Evolutionary conservation across 2,329 filamentous ascomycete genomes (phyloP), one percentile per base, ranked within the genome.

Genomic region (Colletotrichum graminicola): DNA sequence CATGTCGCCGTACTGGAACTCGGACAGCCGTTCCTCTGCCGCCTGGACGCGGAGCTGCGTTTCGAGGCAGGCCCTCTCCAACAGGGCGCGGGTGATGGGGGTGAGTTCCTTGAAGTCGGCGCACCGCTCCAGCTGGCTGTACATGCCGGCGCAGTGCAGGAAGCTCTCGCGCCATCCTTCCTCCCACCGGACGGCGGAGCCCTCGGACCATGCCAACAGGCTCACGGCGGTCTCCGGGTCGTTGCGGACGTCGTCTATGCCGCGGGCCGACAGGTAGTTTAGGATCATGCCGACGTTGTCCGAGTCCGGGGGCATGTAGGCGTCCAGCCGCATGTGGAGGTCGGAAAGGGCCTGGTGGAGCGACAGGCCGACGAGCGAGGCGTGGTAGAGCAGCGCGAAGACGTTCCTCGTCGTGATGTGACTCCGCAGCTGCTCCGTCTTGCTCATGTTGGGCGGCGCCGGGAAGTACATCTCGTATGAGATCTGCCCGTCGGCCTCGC

Each of bases 351-450:
- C 89, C 74, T 92, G 89, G 74, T 86, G 87, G 0, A 93, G 78
- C 5, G 90, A 90, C 1, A 88, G 76, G 0, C 91, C 91, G 2
- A 93, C 90, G 0, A 93, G 83, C 0, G 91, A 90, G 29, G 88
- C 88, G 62, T 89, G 85, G 75, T 89, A 90, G 2, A 93, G 79
- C 43, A 93, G 80, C 0, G 91, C 91, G 75, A 93, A 89, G 55
- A 93, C 87, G 75, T 93, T 93, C 26, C 91, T 87, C 0, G 91
- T 91, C 0, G 91, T 90, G 57, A 93, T 84, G 74, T 91, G 89
- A 73, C 92, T 85, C 1, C 89, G 83, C 1, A 86, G 83, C 65
- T 85, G 86, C 52, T 85, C 87, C 23, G 79, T 79, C 76, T 79
- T 85, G 75, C 76, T 84, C 49, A 87, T 75, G 47, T 86, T 84